Evolutionary conservation across 768 basidiomycete species (phyloP).

Genomic region (Auricularia sp.): DNA sequence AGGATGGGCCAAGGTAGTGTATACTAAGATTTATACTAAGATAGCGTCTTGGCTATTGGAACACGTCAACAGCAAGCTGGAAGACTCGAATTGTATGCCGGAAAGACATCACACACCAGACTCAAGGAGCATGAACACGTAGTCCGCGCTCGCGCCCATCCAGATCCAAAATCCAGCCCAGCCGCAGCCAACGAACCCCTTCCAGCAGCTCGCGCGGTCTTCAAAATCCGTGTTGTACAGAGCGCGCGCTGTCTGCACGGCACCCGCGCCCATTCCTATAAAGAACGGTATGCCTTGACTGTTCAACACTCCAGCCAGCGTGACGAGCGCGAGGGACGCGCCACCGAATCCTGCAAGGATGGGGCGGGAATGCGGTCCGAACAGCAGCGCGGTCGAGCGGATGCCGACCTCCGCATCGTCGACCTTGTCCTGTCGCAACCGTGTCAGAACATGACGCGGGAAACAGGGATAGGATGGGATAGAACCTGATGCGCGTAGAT

Average conservation of each 20-base stretch:
- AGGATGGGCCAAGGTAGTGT: too few relatives aligned
- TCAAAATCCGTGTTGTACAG: conserved; percentile 69
- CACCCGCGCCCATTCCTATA: conserved; percentile 61
- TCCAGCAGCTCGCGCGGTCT: conserved; percentile 72
- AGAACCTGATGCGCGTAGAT: conserved; percentile 49
- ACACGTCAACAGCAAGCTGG: too few relatives aligned
- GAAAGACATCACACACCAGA: background rate
- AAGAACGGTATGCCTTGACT: conserved; percentile 71
- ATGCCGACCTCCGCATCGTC: conserved; percentile 51
- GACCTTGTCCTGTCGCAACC: conserved; percentile 32
- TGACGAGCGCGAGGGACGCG: conserved; percentile 15
- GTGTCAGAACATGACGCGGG: too few relatives aligned
- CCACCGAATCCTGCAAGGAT: conserved; percentile 33
- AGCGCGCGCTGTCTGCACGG: conserved; percentile 70
- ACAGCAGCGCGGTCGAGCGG: conserved; percentile 52
- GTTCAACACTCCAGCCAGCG: conserved; percentile 40
- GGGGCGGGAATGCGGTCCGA: conserved; percentile 34
- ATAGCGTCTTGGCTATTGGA: too few relatives aligned
- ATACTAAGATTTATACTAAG: too few relatives aligned
- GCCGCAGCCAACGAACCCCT: conserved; percentile 78
- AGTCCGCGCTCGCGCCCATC: conserved; percentile 71
- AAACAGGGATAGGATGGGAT: too few relatives aligned
- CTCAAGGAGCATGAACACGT: conserved; percentile 22
- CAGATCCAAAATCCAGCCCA: conserved; percentile 84
- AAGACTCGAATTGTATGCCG: too few relatives aligned